Conservation (phyloP, 768 basidiomycete species). For the Plicaturopsis crispa region DNA sequence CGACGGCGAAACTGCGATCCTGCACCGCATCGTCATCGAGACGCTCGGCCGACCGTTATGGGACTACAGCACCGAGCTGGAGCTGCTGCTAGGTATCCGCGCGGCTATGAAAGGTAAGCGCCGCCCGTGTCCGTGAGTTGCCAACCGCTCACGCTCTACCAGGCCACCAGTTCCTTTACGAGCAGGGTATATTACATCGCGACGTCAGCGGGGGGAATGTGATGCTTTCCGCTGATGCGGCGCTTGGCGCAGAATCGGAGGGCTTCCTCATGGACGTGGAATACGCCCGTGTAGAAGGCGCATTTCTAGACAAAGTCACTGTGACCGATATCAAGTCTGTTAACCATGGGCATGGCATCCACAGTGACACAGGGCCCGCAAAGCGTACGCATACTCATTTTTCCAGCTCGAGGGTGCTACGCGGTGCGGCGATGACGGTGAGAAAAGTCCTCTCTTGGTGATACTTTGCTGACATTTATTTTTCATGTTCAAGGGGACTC, state of each 20-base stretch:
- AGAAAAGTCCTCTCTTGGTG: background rate
- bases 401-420: background rate
- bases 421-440: background rate
- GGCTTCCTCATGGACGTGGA: background rate
- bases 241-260: background rate
- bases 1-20: too few species aligned
- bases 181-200: slow-evolving; percentile 13
- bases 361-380: background rate
- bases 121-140: too few species aligned
- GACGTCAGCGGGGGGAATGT: slow-evolving; percentile 21
- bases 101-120: slow-evolving; percentile 2
- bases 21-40: slow-evolving; percentile 7
- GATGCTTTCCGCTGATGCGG: slow-evolving; percentile 8
- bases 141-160: too few species aligned
- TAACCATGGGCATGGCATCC: background rate
- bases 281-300: background rate
- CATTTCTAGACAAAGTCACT: background rate
- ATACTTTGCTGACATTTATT: background rate
- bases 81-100: slow-evolving; percentile 3
- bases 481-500: background rate
- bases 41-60: slow-evolving; percentile 6
- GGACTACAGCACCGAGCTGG: slow-evolving; percentile 4
- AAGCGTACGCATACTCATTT: background rate
- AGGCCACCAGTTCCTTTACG: slow-evolving; percentile 13
- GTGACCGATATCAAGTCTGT: background rate